These are phyloP conservation scores for Halophytophthora batemanensis DNA, from an alignment of 352 stramenopile genomes.

Conservation along the genomic window DNA sequence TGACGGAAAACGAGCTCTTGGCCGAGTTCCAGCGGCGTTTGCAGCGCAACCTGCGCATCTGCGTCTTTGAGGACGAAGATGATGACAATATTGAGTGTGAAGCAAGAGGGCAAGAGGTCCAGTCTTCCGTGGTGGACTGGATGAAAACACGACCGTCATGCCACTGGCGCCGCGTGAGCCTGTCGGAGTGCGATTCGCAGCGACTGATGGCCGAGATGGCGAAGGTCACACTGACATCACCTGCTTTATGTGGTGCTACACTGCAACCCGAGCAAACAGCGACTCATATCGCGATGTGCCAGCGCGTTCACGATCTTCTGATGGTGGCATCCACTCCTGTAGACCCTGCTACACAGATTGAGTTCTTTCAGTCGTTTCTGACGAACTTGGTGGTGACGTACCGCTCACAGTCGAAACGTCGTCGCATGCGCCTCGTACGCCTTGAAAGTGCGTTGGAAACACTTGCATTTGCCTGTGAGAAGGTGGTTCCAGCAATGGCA, in stretches of 20 bases:
- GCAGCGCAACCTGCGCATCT: slow-evolving; percentile 43
- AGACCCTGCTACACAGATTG: slow-evolving; percentile 12
- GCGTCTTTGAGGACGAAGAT: slow-evolving; percentile 23
- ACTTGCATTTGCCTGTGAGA: slow-evolving; percentile 10
- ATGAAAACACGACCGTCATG: slow-evolving; percentile 22
- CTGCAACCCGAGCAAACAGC: slow-evolving; percentile 4
- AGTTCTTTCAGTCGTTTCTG: slow-evolving; percentile 28
- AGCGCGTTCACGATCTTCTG: slow-evolving; percentile 12
- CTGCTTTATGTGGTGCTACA: slow-evolving; percentile 4
- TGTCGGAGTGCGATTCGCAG: slow-evolving; percentile 8
- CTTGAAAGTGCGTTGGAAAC: slow-evolving; percentile 11
- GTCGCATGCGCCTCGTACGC: slow-evolving; percentile 1
- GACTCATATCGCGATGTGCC: slow-evolving; percentile 9
- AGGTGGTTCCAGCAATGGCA: slow-evolving; percentile 15
- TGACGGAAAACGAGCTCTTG: slow-evolving; percentile 31
- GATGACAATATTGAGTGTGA: not conserved
- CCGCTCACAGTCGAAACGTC: not conserved
- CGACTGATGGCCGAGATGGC: slow-evolving; percentile 11
- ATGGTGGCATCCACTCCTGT: not conserved
- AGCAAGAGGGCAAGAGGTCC: not conserved
- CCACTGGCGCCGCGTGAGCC: slow-evolving; percentile 19
- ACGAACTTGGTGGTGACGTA: slow-evolving; percentile 13
- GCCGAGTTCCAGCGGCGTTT: slow-evolving; percentile 28
- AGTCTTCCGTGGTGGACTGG: slow-evolving; percentile 7
- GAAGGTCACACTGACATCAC: slow-evolving; percentile 5